Base-by-base conservation (phyloP, 1,284 basidiomycete genomes). In the Neolentinus lepideus region DNA sequence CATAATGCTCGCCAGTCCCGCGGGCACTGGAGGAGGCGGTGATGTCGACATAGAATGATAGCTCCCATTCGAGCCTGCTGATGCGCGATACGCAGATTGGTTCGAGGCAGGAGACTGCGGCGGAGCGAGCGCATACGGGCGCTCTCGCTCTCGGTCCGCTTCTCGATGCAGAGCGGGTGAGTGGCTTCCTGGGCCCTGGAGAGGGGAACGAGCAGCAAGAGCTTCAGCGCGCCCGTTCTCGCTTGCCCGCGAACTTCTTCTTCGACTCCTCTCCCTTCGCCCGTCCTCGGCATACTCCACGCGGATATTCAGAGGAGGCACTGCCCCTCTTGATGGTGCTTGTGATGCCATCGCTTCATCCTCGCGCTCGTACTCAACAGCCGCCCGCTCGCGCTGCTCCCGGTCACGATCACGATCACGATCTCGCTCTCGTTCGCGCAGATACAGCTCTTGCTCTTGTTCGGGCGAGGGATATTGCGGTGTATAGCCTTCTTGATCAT, bases 1-100 rank as follows among this genome's bases (percentile, higher is more conserved):
- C 83, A 88, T 81, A 59, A 87, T 83, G 56, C 78, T 81, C 31
- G 82, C 85, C 64, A 87, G 79, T 50, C 81, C 70, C 21, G 73
- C 63, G 1, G 72, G 75, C 16, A 75, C 68, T 0, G 67, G 64
- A 4, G 67, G 67, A 16, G 65, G 63, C 35, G 67, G 60, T 27
- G 63, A 53, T 26, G 64, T 64, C 58, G 75, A 72, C 24, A 71
- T 71, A 74, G 70, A 14, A 69, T 67, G 55, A 46, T 31, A 29
- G 46, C 47, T 50, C 47, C 47, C 47, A 22, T 47, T 26, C 11
- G 50, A 25, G 21, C 33, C 48, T 31, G 52, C 16, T 16, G 25
- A 36, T 24, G 51, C 27, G 50, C 45, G 19, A 36, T 57, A 56
- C 6, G 58, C 58, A 1, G 56, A 51, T 43, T 60, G 61, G 36